Evolutionary conservation across 148 eudicot species (phyloP).

Genomic region (Hydrangea macrophylla): DNA sequence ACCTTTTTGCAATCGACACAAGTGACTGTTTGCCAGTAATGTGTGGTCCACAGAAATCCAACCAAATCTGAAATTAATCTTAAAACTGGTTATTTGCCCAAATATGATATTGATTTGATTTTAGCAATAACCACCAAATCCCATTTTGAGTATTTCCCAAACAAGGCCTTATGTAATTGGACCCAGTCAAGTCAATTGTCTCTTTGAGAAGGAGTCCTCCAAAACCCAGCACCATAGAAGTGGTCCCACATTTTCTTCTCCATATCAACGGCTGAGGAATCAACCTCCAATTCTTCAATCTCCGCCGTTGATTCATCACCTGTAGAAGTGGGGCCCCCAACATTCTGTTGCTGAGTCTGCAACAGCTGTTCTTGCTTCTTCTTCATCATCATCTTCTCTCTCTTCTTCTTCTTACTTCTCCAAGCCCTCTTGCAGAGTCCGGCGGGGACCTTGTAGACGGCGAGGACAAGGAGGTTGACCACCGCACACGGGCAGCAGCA

Average conservation of each 20-base stretch:
- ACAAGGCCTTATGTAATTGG: too few species aligned
- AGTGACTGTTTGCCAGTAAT: too few species aligned
- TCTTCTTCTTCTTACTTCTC: constrained; percentile 25
- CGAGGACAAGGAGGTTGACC: constrained; percentile 36
- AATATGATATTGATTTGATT: too few species aligned
- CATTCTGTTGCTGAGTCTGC: not conserved
- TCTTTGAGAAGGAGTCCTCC: constrained; percentile 58
- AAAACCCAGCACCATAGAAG: constrained; percentile 58
- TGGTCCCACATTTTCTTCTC: constrained; percentile 65
- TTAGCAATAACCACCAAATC: too few species aligned
- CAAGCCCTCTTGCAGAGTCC: constrained; percentile 35
- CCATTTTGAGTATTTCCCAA: too few species aligned
- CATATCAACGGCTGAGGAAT: constrained; percentile 39
- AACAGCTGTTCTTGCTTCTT: constrained; percentile 17
- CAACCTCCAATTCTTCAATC: too few species aligned
- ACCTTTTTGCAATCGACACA: too few species aligned
- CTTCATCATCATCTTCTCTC: constrained; percentile 16
- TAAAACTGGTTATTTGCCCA: too few species aligned
- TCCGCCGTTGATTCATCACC: constrained; percentile 26
- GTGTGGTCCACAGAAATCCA: too few species aligned
- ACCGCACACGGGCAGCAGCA: constrained; percentile 73
- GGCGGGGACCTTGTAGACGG: constrained; percentile 54
- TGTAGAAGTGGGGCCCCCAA: not conserved
- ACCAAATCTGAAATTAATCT: too few species aligned
- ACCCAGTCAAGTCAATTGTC: not conserved